Evolutionary conservation across 1,284 basidiomycete species (phyloP), one percentile per base, ranked within the genome.

Genomic region (Coniferiporia sulphurascens): DNA sequence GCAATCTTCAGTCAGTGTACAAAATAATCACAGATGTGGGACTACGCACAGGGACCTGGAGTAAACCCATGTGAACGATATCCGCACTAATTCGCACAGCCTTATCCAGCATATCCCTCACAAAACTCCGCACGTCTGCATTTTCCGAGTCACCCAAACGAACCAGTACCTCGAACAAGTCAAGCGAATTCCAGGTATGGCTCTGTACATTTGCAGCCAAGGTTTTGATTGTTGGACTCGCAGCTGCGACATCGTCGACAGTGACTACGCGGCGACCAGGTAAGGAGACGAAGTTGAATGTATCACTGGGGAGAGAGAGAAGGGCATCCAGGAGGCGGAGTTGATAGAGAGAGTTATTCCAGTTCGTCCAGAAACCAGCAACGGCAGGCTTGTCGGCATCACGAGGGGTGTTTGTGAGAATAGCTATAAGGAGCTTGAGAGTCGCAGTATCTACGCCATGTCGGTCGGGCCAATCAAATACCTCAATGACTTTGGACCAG

Each of bases 21-120:
- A 55, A 3, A 4, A 51, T 43, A 9, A 36, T 54, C 46, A 19
- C 60, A 46, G 27, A 32, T 56, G 41, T 13, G 48, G 35, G 15
- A 8, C 52, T 38, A 80, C 91, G 68, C 72, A 94, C 93, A 51
- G 91, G 86, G 49, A 95, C 88, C 77, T 95, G 92, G 56, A 97
- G 81, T 44, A 98, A 74, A 61, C 93, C 96, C 80, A 99, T 91
- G 66, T 98, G 85, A 12, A 98, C 91, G 43, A 98, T 76, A 72
- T 99, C 97, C 0, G 96, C 93, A 59, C 93, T 94, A 63, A 94
- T 89, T 73, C 92, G 93, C 43, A 94, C 85, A 0, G 93, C 95
- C 65, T 93, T 92, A 69, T 96, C 93, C 48, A 98, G 74, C 81
- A 98, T 91, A 66, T 97, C 93, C 55, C 89, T 80, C 13, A 94